Conservation (phyloP, 73 alveolate species). For the Paramecium caudatum region DNA sequence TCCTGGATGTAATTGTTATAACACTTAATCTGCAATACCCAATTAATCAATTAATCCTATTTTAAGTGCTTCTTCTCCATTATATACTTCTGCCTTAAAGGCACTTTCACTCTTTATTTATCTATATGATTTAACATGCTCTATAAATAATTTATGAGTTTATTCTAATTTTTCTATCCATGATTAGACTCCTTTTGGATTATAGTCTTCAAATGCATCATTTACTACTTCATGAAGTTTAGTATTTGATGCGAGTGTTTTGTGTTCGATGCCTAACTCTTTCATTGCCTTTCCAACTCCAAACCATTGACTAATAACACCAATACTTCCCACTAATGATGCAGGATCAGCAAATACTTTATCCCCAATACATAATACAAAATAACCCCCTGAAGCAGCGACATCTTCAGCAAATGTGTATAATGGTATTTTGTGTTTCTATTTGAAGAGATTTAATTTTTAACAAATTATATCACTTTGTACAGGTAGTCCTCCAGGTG, state of each 20-base stretch:
- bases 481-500: conserved; percentile 72
- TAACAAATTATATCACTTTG: conserved; percentile 43
- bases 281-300: conserved; percentile 50
- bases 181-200: background rate
- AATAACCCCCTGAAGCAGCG: conserved; percentile 81
- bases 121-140: conserved; percentile 9
- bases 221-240: background rate
- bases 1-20: conserved; percentile 1
- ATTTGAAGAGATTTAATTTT: background rate
- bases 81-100: conserved; percentile 44
- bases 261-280: conserved; percentile 69
- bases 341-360: conserved; percentile 71
- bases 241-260: conserved; percentile 61
- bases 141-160: conserved; percentile 14
- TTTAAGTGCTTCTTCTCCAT: conserved; percentile 22
- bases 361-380: conserved; percentile 75
- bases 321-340: conserved; percentile 72
- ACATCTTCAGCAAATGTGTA: conserved; percentile 83
- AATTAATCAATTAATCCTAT: conserved; percentile 39
- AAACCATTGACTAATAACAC: conserved; percentile 37
- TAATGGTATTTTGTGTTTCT: conserved; percentile 66
- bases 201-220: conserved; percentile 10
- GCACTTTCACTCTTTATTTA: background rate
- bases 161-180: conserved; percentile 8
- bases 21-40: background rate